Evolutionary conservation across 495 filamentous ascomycete genomes (phyloP), one percentile per base, ranked within the genome.

Genomic region (Tuber umbilicatum): DNA sequence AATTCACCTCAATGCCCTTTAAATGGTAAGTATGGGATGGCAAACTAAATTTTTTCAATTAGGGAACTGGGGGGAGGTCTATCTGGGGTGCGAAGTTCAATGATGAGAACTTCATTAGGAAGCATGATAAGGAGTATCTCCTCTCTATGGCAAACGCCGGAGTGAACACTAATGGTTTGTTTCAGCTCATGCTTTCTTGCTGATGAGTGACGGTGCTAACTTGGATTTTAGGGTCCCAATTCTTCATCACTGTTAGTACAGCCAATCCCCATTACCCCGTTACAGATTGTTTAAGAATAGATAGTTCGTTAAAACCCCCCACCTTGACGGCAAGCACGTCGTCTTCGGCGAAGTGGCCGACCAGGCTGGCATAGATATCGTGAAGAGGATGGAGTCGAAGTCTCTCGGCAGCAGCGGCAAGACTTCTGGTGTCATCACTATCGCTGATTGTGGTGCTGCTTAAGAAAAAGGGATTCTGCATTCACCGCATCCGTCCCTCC

Each of bases 91-190:
- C 92, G 84, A 93, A 92, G 87, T 94, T 94, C 79, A 83, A 87
- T 67, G 92, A 94, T 80, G 92, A 94, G 88, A 94, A 92, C 88
- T 92, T 93, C 84, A 78, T 84, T 69, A 83, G 85, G 64, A 90
- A 87, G 84, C 92, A 94, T 86, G 83, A 81, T 83, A 82, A 85
- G 75, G 87, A 87, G 40, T 88, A 86, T 84, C 87, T 91, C 67
- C 87, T 94, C 76, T 93, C 91, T 81, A 94, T 93, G 92, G 92
- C 91, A 81, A 94, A 94, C 83, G 90, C 91, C 74, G 92, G 91
- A 78, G 87, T 87, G 70, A 91, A 93, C 88, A 93, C 90, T 89
- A 81, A 76, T 38, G 73, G 77, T 79, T 78, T 68, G 55, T 47
- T 27, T 17, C 69, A 35, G 21, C 35, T 47, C 37, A 42, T 14